phyloP scores from a whole-genome alignment of 768 basidiomycete genomes.

The Cytidiella melzeri region DNA sequence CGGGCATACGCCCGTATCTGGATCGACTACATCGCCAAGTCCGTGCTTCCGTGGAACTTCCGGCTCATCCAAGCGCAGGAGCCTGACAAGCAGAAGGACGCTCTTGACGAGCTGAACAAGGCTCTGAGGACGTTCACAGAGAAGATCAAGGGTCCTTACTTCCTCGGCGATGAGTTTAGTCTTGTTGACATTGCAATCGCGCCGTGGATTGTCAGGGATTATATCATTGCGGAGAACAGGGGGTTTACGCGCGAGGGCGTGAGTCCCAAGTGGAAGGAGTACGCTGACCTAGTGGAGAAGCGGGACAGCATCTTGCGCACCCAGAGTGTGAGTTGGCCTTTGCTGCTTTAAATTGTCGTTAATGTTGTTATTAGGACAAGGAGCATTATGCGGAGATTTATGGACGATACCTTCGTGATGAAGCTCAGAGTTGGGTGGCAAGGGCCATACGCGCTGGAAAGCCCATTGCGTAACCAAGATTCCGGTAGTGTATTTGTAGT shows the following conservation, averaged over 20 bases:
- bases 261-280: constrained; percentile 39
- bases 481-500: no score
- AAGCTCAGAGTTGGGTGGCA: constrained; percentile 28
- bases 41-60: constrained; percentile 45
- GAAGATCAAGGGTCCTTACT: constrained; percentile 45
- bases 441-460: constrained; percentile 23
- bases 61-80: constrained; percentile 33
- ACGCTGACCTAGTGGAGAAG: constrained; percentile 35
- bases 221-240: constrained; percentile 42
- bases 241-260: constrained; percentile 39
- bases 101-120: constrained; percentile 32
- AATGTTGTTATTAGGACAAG: constrained; percentile 23
- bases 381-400: constrained; percentile 44
- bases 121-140: constrained; percentile 31
- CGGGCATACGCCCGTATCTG: constrained; percentile 50
- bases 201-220: constrained; percentile 49
- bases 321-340: constrained; percentile 19
- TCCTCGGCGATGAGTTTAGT: constrained; percentile 47
- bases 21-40: constrained; percentile 51
- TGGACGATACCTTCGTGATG: constrained; percentile 49
- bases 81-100: constrained; percentile 29
- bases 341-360: background rate
- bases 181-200: constrained; percentile 49
- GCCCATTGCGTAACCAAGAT: constrained; percentile 11
- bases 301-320: constrained; percentile 45